phyloP scores from a whole-genome alignment of 352 stramenopile genomes.

The Thraustochytrium sp. region DNA sequence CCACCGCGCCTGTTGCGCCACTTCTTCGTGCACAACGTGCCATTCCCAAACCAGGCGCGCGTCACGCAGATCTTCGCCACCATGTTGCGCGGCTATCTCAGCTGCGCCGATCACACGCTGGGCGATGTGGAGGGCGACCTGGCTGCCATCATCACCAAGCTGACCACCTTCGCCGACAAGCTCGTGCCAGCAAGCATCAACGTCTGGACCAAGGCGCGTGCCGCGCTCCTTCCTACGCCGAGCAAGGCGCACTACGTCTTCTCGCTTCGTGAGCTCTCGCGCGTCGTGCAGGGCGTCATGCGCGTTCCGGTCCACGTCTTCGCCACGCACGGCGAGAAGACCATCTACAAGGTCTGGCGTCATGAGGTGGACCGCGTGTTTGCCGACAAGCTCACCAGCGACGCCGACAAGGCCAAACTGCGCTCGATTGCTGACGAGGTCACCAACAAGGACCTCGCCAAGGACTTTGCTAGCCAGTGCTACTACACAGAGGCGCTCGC shows the following conservation, averaged over 20 bases:
- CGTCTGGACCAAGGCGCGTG: conserved; percentile 93
- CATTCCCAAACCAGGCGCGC: conserved; percentile 87
- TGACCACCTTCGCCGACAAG: conserved; percentile 79
- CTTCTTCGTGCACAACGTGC: conserved; percentile 97
- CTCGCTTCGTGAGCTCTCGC: conserved; percentile 95
- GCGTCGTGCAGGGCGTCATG: conserved; percentile 94
- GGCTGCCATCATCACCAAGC: conserved; percentile 61
- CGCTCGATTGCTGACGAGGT: conserved; percentile 68
- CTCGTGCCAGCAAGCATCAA: conserved; percentile 90
- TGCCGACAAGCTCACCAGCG: conserved; percentile 89
- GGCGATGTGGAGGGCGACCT: conserved; percentile 52
- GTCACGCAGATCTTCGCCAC: conserved; percentile 99
- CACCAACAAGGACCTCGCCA: conserved; percentile 70
- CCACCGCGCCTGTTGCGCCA: conserved; percentile 87
- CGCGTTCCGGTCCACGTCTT: conserved; percentile 90
- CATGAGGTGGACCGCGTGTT: conserved; percentile 97
- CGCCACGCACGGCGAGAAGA: conserved; percentile 68
- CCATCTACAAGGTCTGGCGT: conserved; percentile 88
- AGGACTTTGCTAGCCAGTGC: conserved; percentile 66
- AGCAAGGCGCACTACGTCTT: conserved; percentile 99
- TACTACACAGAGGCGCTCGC: conserved; percentile 52
- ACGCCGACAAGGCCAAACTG: conserved; percentile 67
- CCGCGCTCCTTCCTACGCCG: conserved; percentile 90
- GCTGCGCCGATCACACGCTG: not conserved
- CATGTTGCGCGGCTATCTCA: conserved; percentile 88